Evolutionary conservation across 1,284 basidiomycete species (phyloP).

Genomic region (Ustilago shanxiensis): DNA sequence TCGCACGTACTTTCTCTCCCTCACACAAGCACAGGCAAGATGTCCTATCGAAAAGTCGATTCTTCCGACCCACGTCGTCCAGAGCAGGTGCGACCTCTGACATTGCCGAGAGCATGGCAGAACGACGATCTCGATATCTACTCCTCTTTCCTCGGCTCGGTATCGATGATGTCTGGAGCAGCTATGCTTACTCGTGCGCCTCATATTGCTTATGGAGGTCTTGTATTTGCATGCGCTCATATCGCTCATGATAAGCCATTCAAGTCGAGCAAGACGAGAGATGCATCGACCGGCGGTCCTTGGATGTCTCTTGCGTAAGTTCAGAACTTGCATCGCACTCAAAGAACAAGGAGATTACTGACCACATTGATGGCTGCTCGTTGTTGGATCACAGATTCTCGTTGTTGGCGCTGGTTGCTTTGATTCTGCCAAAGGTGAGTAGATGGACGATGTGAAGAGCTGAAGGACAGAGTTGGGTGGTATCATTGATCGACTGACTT

Average conservation of each 20-base stretch:
- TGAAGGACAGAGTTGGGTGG: neutral
- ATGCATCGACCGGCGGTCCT: conserved; percentile 37
- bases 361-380: neutral
- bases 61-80: conserved; percentile 36
- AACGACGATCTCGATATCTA: conserved; percentile 45
- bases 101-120: conserved; percentile 37
- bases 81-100: conserved; percentile 27
- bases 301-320: conserved; percentile 42
- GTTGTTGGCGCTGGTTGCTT: conserved; percentile 32
- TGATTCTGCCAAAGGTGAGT: conserved; percentile 49
- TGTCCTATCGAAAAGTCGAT: conserved; percentile 45
- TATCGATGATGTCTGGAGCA: conserved; percentile 48
- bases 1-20: neutral
- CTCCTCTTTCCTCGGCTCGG: conserved; percentile 32
- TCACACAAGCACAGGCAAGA: neutral
- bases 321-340: neutral
- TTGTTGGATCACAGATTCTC: conserved; percentile 29
- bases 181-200: conserved; percentile 44
- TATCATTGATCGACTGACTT: neutral
- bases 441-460: neutral
- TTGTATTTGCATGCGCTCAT: conserved; percentile 54
- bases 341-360: neutral
- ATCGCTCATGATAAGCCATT: conserved; percentile 52
- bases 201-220: conserved; percentile 45
- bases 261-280: conserved; percentile 43